Percentiles rank a stretch among this genome's conserved stretches.
Conservation (phyloP, 352 stramenopile species). For the Peronosclerospora sorghi region DNA sequence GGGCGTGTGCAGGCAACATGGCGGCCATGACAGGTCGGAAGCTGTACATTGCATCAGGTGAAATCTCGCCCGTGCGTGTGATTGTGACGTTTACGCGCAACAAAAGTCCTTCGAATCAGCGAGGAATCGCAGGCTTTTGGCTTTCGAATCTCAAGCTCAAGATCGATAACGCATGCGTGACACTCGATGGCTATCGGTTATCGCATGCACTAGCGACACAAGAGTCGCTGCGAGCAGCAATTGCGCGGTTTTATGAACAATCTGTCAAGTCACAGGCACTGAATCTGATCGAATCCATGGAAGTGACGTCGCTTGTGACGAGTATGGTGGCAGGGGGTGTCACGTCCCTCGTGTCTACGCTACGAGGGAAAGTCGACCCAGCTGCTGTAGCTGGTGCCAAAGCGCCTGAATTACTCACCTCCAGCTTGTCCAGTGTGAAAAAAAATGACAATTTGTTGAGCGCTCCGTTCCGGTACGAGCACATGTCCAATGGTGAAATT, state of each 20-base stretch:
- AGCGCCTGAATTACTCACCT: conserved; percentile 19
- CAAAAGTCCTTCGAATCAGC: conserved; percentile 36
- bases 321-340: conserved; percentile 70
- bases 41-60: conserved; percentile 58
- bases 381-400: conserved; percentile 17
- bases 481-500: conserved; percentile 65
- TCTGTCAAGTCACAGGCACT: conserved; percentile 77
- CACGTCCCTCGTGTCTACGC: conserved; percentile 61
- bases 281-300: conserved; percentile 72
- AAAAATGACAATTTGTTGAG: conserved; percentile 4
- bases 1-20: conserved; percentile 25
- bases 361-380: conserved; percentile 72
- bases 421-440: conserved; percentile 11
- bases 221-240: conserved; percentile 51
- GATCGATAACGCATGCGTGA: conserved; percentile 80
- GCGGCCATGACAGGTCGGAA: conserved; percentile 65
- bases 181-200: conserved; percentile 51
- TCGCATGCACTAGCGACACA: conserved; percentile 63
- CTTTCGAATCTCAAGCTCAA: conserved; percentile 75
- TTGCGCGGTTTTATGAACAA: conserved; percentile 65
- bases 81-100: conserved; percentile 70
- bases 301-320: conserved; percentile 78
- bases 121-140: conserved; percentile 46
- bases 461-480: conserved; percentile 47
- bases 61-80: conserved; percentile 60